Conservation (phyloP, 192 early-diverging fungal genomes). For the Backusella morwellensis region DNA sequence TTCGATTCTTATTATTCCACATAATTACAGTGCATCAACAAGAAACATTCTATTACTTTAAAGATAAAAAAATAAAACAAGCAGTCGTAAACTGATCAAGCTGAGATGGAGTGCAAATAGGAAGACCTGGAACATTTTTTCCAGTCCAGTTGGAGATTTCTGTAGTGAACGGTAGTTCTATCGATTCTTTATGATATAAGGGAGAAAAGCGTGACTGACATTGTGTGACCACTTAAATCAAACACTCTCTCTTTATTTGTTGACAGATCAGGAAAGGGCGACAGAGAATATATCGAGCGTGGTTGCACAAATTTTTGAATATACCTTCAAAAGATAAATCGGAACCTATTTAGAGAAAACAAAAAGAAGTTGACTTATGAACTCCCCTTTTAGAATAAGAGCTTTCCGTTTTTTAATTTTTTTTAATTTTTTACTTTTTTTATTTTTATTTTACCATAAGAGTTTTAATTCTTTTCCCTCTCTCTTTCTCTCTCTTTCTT, state of each 20-base stretch:
- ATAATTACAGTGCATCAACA: background rate
- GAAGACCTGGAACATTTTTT: background rate
- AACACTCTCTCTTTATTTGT: background rate
- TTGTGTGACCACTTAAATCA: background rate
- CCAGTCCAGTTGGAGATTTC: background rate
- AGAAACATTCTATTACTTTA: background rate
- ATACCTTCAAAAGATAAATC: constrained; percentile 4
- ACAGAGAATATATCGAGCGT: background rate
- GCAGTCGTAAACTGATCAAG: too few species aligned
- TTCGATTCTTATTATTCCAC: background rate
- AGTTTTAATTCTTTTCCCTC: background rate
- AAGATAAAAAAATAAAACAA: background rate
- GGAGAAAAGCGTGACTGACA: background rate
- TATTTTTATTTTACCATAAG: background rate
- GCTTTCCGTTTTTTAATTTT: background rate
- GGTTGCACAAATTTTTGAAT: constrained; percentile 1
- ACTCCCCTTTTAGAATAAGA: constrained; percentile 1
- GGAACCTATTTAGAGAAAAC: constrained; percentile 1
- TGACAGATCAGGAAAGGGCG: background rate
- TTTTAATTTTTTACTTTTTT: background rate
- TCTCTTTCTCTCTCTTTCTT: background rate
- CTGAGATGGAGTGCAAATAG: too few species aligned
- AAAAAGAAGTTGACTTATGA: background rate
- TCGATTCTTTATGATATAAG: background rate
- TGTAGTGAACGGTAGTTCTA: background rate